Percentiles rank a stretch among this genome's conserved stretches.
phyloP scores from a whole-genome alignment of 1,284 basidiomycete genomes.

The Hemileia vastatrix region DNA sequence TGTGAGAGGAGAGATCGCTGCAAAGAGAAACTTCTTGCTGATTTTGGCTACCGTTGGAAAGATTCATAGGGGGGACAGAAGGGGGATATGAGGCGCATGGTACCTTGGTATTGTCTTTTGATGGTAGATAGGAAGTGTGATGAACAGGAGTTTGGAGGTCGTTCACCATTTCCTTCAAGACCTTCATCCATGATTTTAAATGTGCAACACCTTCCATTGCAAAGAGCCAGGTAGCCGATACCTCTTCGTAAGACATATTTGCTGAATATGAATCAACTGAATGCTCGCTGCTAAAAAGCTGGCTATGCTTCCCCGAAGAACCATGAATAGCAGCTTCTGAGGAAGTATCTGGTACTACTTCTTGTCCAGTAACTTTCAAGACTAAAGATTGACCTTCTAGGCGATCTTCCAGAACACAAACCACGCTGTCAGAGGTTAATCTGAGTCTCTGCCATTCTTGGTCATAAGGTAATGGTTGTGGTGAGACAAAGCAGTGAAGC shows the following conservation, averaged over 20 bases:
- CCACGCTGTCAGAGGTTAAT: background rate
- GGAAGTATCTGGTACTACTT: background rate
- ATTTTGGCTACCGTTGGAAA: too few relatives aligned
- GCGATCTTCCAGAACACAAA: constrained; percentile 3
- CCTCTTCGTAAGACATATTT: too few relatives aligned
- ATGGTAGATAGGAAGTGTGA: background rate
- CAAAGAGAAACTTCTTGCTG: too few relatives aligned
- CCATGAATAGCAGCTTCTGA: too few relatives aligned
- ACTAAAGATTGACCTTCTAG: constrained; percentile 3
- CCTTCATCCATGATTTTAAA: constrained; percentile 1
- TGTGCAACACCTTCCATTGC: background rate
- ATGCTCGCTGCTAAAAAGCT: too few relatives aligned
- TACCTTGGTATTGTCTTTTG: too few relatives aligned
- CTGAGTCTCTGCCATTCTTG: background rate
- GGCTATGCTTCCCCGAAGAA: too few relatives aligned
- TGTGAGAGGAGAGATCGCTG: too few relatives aligned
- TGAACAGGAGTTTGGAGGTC: background rate
- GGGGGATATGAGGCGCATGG: too few relatives aligned
- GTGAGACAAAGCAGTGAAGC: background rate
- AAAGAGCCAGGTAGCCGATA: background rate
- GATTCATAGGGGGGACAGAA: too few relatives aligned
- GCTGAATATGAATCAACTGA: background rate
- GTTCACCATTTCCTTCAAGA: constrained; percentile 1
- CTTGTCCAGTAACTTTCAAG: background rate
- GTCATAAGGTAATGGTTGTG: background rate